These are phyloP conservation scores for Dysphania ambrosioides DNA, from an alignment of 148 eudicot species.

Conservation along the genomic window DNA sequence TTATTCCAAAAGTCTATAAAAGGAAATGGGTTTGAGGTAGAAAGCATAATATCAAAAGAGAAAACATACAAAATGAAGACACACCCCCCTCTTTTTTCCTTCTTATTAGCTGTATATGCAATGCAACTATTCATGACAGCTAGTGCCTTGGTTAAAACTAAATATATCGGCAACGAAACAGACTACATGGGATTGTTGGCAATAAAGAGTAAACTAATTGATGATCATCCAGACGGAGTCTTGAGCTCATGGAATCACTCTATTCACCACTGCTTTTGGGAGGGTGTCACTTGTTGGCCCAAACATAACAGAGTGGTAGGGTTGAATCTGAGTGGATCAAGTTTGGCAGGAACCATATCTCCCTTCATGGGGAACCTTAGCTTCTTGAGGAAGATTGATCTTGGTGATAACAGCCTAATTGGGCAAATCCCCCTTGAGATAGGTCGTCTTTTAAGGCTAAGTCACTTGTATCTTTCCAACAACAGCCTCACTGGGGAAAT, in stretches of 20 bases:
- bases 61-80: too few relatives aligned
- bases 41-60: too few relatives aligned
- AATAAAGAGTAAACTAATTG: slow-evolving; percentile 28
- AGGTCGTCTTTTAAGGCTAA: slow-evolving; percentile 28
- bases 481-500: slow-evolving; percentile 35
- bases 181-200: slow-evolving; percentile 38
- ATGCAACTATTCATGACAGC: too few relatives aligned
- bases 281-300: slow-evolving; percentile 34
- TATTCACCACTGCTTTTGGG: slow-evolving; percentile 38
- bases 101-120: too few relatives aligned
- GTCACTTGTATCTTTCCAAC: background rate
- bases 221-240: slow-evolving; percentile 19
- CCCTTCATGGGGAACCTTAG: slow-evolving; percentile 46
- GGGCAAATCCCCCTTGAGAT: slow-evolving; percentile 39
- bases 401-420: slow-evolving; percentile 25
- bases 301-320: slow-evolving; percentile 23
- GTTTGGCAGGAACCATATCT: slow-evolving; percentile 32
- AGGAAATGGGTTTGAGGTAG: too few relatives aligned
- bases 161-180: too few relatives aligned
- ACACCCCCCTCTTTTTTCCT: too few relatives aligned
- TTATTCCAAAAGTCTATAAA: too few relatives aligned
- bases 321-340: slow-evolving; percentile 18
- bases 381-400: slow-evolving; percentile 21
- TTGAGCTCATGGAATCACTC: slow-evolving; percentile 45
- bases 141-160: too few relatives aligned